These are phyloP conservation scores for Fraxinus albicans DNA, from an alignment of 305 asterid genomes.

Conservation along the genomic window DNA sequence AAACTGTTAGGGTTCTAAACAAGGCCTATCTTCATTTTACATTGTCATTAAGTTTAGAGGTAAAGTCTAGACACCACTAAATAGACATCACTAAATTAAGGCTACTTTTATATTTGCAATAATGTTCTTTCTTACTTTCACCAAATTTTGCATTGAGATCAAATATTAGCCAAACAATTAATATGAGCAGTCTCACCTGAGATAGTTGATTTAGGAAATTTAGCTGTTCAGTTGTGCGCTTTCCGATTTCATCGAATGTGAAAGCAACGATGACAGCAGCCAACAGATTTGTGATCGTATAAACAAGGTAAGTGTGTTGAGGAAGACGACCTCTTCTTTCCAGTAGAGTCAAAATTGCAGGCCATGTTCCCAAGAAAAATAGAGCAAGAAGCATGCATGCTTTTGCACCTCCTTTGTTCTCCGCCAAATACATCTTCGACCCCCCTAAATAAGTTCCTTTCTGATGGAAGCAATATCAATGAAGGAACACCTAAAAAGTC, in stretches of 20 bases:
- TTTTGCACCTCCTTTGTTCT: slow-evolving; percentile 51
- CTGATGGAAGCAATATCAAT: not conserved
- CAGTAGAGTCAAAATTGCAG: slow-evolving; percentile 43
- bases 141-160: not conserved
- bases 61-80: not conserved
- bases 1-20: not conserved
- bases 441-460: slow-evolving; percentile 12
- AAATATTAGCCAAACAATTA: not conserved
- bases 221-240: slow-evolving; percentile 27
- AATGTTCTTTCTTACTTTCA: not conserved
- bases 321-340: slow-evolving; percentile 54
- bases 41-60: not conserved
- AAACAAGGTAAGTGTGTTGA: slow-evolving; percentile 54
- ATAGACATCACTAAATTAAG: not conserved
- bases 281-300: slow-evolving; percentile 42
- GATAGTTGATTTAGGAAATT: slow-evolving; percentile 39
- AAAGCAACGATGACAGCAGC: slow-evolving; percentile 47
- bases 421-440: slow-evolving; percentile 47
- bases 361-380: slow-evolving; percentile 54
- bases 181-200: slow-evolving; percentile 29
- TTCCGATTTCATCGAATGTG: slow-evolving; percentile 47
- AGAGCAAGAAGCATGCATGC: slow-evolving; percentile 47
- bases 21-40: not conserved
- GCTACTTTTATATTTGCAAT: not conserved
- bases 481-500: slow-evolving; percentile 23